Conservation (phyloP, 148 eudicot species). For the Salicornia ramosissima region DNA sequence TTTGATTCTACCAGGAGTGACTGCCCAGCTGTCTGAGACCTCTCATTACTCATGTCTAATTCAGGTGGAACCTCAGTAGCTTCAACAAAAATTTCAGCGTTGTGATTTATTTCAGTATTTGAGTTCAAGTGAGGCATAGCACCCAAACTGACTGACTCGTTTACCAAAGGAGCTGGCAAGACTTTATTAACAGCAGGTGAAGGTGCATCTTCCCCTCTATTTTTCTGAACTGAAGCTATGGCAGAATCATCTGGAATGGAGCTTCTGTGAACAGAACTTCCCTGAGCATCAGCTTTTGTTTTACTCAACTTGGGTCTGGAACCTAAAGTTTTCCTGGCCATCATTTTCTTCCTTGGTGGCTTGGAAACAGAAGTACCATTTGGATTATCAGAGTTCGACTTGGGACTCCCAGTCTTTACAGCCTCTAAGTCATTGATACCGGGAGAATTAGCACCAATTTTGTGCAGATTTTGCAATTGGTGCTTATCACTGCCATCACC, state of each 20-base stretch:
- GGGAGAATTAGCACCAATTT: slow-evolving; percentile 27
- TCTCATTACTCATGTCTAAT: slow-evolving; percentile 6
- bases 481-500: slow-evolving; percentile 16
- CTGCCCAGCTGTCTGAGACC: slow-evolving; percentile 16
- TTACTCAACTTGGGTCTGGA: slow-evolving; percentile 41
- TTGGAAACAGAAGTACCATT: slow-evolving; percentile 32
- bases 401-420: slow-evolving; percentile 31
- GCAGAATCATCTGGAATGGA: slow-evolving; percentile 27
- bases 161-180: slow-evolving; percentile 16
- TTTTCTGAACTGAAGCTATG: slow-evolving; percentile 15
- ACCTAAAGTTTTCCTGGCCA: slow-evolving; percentile 57
- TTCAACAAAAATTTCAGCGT: slow-evolving; percentile 34
- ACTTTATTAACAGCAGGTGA: slow-evolving; percentile 15
- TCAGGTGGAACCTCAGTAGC: slow-evolving; percentile 57
- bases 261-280: slow-evolving; percentile 31
- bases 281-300: slow-evolving; percentile 30
- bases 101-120: slow-evolving; percentile 9
- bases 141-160: slow-evolving; percentile 9
- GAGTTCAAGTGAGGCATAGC: slow-evolving; percentile 11
- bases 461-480: slow-evolving; percentile 23
- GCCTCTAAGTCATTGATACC: slow-evolving; percentile 19
- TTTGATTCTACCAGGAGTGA: slow-evolving; percentile 9
- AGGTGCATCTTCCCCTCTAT: slow-evolving; percentile 9
- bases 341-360: slow-evolving; percentile 41
- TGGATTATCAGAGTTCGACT: slow-evolving; percentile 26